A percentile compares a stretch with the other conserved stretches of the same genome.
Conservation (phyloP, 225 moss, liverwort and hornwort genomes). For the Straminergon stramineum region DNA sequence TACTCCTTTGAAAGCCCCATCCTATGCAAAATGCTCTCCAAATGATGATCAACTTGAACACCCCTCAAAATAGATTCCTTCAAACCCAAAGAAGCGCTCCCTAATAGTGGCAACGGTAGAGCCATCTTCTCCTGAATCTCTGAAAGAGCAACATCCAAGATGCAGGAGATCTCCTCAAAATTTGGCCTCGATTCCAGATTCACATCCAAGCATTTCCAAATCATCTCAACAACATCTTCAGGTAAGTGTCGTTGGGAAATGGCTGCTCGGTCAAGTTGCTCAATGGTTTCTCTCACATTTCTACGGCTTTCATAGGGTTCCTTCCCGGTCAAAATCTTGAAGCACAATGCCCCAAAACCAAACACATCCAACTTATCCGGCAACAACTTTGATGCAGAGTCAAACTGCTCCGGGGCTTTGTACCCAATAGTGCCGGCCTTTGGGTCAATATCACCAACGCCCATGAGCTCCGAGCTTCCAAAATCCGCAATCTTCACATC, state of each 20-base stretch:
- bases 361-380: not conserved
- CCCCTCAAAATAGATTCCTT: no score
- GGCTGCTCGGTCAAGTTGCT: not conserved
- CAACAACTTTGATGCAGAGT: accelerated
- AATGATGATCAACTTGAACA: not conserved
- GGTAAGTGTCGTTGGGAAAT: not conserved
- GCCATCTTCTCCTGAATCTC: not conserved
- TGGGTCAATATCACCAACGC: not conserved
- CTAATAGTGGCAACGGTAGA: accelerated
- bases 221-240: not conserved
- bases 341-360: not conserved
- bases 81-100: accelerated
- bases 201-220: not conserved
- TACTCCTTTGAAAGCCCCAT: not conserved
- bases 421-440: not conserved
- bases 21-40: not conserved
- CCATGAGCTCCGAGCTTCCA: not conserved
- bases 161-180: not conserved
- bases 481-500: not conserved
- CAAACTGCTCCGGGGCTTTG: not conserved
- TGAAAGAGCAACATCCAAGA: not conserved
- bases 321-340: not conserved
- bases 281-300: not conserved
- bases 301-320: accelerated
- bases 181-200: not conserved